phyloP scores from a whole-genome alignment of 441 rosid species.

The Erysimum pusillum region DNA sequence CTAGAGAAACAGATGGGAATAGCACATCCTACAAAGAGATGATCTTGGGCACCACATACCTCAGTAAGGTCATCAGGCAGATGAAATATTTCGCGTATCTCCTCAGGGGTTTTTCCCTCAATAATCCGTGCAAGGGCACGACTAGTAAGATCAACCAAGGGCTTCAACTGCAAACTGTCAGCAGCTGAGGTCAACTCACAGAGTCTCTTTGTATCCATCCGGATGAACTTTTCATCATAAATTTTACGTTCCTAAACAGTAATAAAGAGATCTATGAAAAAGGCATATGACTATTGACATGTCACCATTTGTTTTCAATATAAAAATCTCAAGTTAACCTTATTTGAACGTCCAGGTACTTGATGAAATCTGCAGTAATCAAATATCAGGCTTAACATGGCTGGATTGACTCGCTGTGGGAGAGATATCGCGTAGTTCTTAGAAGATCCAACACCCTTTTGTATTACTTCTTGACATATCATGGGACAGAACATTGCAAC shows the following conservation, averaged over 20 bases:
- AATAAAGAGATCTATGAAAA: constrained; percentile 11
- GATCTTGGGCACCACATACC: constrained; percentile 54
- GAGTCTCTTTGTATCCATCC: constrained; percentile 81
- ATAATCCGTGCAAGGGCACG: constrained; percentile 81
- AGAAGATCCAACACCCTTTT: constrained; percentile 72
- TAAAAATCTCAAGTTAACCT: constrained; percentile 52
- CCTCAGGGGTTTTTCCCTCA: constrained; percentile 78
- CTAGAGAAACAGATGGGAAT: constrained; percentile 15
- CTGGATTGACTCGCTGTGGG: constrained; percentile 74
- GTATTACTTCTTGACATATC: constrained; percentile 75
- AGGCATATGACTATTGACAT: background rate
- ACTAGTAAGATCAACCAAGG: constrained; percentile 80
- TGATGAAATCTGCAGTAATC: constrained; percentile 87
- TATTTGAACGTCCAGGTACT: constrained; percentile 72
- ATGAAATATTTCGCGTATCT: constrained; percentile 84
- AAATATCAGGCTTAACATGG: constrained; percentile 69
- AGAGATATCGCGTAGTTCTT: constrained; percentile 70
- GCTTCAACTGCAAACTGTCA: constrained; percentile 78
- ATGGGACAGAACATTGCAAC: constrained; percentile 82
- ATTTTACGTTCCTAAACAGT: constrained; percentile 64
- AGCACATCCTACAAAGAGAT: constrained; percentile 36
- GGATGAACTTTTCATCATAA: constrained; percentile 74
- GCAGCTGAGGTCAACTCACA: constrained; percentile 87
- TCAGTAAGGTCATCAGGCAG: constrained; percentile 85
- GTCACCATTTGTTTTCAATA: constrained; percentile 25